Conservation (phyloP, 116 monocot species). For the Thalassia testudinum region DNA sequence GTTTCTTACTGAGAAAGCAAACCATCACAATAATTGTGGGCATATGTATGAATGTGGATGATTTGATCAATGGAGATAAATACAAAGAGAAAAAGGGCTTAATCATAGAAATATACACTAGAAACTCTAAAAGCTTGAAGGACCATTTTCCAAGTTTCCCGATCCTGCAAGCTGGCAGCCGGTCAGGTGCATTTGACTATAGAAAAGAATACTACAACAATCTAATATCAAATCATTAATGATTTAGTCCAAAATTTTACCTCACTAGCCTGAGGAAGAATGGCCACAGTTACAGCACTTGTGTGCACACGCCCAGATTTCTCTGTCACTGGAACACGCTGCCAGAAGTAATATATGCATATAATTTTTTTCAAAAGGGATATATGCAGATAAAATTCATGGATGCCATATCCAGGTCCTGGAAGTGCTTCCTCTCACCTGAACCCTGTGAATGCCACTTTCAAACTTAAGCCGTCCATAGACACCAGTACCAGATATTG, state of each 20-base stretch:
- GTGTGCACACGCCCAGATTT: conserved; percentile 95
- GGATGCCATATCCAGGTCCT: background rate
- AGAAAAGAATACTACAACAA: too few species aligned
- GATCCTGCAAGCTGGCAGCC: too few species aligned
- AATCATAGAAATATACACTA: too few species aligned
- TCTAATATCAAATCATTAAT: too few species aligned
- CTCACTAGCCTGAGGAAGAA: conserved; percentile 98
- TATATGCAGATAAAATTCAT: background rate
- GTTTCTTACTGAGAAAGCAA: too few species aligned
- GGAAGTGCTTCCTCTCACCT: conserved; percentile 27
- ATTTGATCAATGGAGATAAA: too few species aligned
- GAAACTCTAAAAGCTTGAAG: too few species aligned
- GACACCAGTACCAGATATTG: conserved; percentile 77
- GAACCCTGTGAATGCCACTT: conserved; percentile 97
- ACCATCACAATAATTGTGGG: too few species aligned
- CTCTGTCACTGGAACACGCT: conserved; percentile 95
- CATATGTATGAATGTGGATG: too few species aligned
- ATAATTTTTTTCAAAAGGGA: background rate
- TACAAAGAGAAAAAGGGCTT: too few species aligned
- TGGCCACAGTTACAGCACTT: conserved; percentile 92
- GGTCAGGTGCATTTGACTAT: too few species aligned
- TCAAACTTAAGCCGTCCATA: conserved; percentile 96
- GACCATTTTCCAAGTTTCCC: too few species aligned
- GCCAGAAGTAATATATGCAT: conserved; percentile 3
- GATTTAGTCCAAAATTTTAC: conserved; percentile 12